Evolutionary conservation across 2,329 filamentous ascomycete genomes (phyloP), one percentile per base, ranked within the genome.

Genomic region (Orbilia javanica): DNA sequence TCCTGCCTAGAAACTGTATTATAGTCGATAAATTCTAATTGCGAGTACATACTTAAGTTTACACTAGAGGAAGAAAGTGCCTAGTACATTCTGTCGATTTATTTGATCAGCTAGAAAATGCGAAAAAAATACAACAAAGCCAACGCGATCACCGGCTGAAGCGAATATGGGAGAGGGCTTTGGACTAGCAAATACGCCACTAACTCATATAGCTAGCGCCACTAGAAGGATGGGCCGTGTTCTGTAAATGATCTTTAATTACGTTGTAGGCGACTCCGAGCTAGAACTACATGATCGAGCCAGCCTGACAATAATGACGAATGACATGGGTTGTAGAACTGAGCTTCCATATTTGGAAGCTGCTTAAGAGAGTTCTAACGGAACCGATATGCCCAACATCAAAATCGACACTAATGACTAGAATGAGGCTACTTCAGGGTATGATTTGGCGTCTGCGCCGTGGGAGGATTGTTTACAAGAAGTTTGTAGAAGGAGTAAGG

Each of bases 291-390:
- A 42, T 5, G 20, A 25, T 27, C 8, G 2, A 60, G 42, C 34
- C 4, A 42, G 55, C 18, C n/a, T 1, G 34, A 7, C 3, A 60
- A n/a, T 8, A 39, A 60, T 60, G 55, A n/a, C 55, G 8, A 60
- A 60, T 8, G 3, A 20, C 55, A 60, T 60, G 55, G 55, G 55
- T 39, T 10, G 3, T 7, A 25, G 18, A 60, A 3, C 15, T 60
- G 50, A 75, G 55, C 64, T 75, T 68, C 71, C 64, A 29, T 64
- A 46, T 36, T 69, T 52, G 71, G 71, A 68, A 75, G 71, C 55
- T 75, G 25, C 34, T 10, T 34, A 52, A 29, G 10, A 29, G 29
- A 62, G 46, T 52, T 65, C 62, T 50, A 65, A 65, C 27, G 62
- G 62, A 65, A 50, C 29, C 31, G 62, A 39, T 66, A 31, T 10